Conservation (phyloP, 768 basidiomycete genomes). For the Tephrocybe sp. region DNA sequence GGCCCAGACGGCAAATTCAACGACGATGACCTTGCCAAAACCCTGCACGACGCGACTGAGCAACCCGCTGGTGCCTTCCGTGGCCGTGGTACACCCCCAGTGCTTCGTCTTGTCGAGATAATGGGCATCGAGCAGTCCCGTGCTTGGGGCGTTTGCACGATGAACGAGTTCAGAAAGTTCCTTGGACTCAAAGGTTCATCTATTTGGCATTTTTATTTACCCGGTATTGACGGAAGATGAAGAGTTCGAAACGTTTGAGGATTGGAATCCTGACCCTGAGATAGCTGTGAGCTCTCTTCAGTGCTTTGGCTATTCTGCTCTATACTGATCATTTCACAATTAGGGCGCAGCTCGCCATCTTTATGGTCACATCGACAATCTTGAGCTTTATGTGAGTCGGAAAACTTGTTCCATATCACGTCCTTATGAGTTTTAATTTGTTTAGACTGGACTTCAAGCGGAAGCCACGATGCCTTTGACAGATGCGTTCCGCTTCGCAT, state of each 20-base stretch:
- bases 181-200: constrained; percentile 42
- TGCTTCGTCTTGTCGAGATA: constrained; percentile 51
- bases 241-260: constrained; percentile 46
- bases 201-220: background rate
- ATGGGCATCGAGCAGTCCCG: constrained; percentile 55
- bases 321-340: background rate
- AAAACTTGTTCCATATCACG: background rate
- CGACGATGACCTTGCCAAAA: constrained; percentile 48
- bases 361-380: constrained; percentile 32
- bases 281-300: constrained; percentile 33
- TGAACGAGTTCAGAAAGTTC: constrained; percentile 56
- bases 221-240: background rate
- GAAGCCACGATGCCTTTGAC: constrained; percentile 31
- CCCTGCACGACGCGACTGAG: constrained; percentile 46
- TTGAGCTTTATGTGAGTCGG: constrained; percentile 30
- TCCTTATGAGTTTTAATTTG: background rate
- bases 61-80: constrained; percentile 44
- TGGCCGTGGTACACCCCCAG: constrained; percentile 45
- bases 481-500: constrained; percentile 25
- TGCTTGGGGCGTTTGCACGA: constrained; percentile 52
- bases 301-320: background rate
- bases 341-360: constrained; percentile 27
- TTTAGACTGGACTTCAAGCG: constrained; percentile 30
- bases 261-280: constrained; percentile 51
- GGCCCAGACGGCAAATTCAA: constrained; percentile 46